phyloP scores from a whole-genome alignment of 2,329 filamentous ascomycete genomes.

The Pestalotiopsis sp. region DNA sequence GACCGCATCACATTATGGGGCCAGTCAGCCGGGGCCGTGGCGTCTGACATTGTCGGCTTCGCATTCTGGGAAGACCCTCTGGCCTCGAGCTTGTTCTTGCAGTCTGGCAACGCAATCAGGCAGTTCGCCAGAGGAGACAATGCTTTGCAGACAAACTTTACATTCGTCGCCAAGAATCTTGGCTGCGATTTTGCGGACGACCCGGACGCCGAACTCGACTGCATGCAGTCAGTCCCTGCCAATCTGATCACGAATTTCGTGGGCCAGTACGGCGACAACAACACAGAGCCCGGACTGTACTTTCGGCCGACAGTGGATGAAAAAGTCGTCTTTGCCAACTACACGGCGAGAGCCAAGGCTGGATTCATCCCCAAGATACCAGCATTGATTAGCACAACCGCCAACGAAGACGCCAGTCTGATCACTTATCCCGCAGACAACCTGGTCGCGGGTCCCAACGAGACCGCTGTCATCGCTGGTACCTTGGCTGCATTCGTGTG shows the following conservation, averaged over 20 bases:
- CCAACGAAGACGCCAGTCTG: constrained; percentile 28
- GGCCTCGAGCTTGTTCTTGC: constrained; percentile 13
- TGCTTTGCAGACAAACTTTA: constrained; percentile 38
- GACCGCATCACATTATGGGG: constrained; percentile 19
- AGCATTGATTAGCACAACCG: constrained; percentile 27
- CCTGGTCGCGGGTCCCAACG: constrained; percentile 9
- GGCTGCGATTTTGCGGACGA: constrained; percentile 35
- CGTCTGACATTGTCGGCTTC: constrained; percentile 12
- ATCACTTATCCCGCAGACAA: constrained; percentile 23
- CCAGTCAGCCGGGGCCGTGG: constrained; percentile 16
- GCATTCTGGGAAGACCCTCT: constrained; percentile 15
- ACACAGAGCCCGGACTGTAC: constrained; percentile 27
- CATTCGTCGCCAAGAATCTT: constrained; percentile 40
- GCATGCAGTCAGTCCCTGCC: constrained; percentile 38
- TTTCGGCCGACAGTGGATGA: constrained; percentile 36
- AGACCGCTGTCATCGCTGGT: neutral
- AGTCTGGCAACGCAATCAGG: constrained; percentile 14
- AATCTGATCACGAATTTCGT: constrained; percentile 35
- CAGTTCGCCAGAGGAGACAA: constrained; percentile 18
- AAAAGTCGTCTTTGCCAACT: constrained; percentile 35
- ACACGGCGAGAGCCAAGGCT: constrained; percentile 28
- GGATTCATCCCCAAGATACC: constrained; percentile 30
- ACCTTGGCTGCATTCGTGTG: constrained; percentile 25
- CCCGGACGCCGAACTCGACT: constrained; percentile 35
- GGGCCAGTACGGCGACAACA: constrained; percentile 20